Evolutionary conservation across 306 rosid genomes (phyloP).

Genomic region (Albizia julibrissin): DNA sequence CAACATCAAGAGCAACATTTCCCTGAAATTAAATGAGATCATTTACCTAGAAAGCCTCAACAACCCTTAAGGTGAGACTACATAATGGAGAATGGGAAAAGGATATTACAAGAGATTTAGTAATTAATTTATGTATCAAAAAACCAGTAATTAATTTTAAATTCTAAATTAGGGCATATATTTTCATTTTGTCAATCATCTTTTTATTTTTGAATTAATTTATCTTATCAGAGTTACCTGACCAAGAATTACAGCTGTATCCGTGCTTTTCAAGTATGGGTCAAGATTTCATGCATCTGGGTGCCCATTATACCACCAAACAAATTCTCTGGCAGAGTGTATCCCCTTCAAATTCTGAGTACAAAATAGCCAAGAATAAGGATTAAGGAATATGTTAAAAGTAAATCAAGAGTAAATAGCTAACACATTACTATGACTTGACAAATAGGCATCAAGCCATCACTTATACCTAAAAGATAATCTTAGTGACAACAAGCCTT

Average conservation of each 20-base stretch:
- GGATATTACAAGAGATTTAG: neutral
- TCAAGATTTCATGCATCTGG: constrained; percentile 77
- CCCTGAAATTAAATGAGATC: too few relatives aligned
- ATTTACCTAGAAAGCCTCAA: constrained; percentile 23
- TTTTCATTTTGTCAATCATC: neutral
- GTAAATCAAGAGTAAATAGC: constrained; percentile 17
- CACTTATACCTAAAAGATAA: constrained; percentile 25
- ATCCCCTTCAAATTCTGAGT: constrained; percentile 72
- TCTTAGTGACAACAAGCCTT: constrained; percentile 4
- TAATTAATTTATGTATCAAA: too few relatives aligned
- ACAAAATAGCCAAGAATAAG: constrained; percentile 7
- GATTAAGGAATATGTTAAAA: constrained; percentile 1
- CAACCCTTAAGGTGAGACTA: constrained; percentile 30
- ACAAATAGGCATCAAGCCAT: constrained; percentile 22
- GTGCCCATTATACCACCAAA: constrained; percentile 99
- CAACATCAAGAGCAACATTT: too few relatives aligned
- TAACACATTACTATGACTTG: neutral
- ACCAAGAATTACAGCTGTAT: constrained; percentile 91
- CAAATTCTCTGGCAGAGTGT: constrained; percentile 93
- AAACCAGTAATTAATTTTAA: neutral
- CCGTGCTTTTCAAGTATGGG: constrained; percentile 72
- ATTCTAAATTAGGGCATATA: neutral
- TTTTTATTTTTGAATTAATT: neutral
- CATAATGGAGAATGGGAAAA: neutral
- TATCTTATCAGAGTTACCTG: constrained; percentile 45